Percentiles rank a stretch among this genome's conserved stretches.
These are phyloP conservation scores for Rhodotorula sp. DNA, from an alignment of 1,284 basidiomycete species.

Conservation along the genomic window DNA sequence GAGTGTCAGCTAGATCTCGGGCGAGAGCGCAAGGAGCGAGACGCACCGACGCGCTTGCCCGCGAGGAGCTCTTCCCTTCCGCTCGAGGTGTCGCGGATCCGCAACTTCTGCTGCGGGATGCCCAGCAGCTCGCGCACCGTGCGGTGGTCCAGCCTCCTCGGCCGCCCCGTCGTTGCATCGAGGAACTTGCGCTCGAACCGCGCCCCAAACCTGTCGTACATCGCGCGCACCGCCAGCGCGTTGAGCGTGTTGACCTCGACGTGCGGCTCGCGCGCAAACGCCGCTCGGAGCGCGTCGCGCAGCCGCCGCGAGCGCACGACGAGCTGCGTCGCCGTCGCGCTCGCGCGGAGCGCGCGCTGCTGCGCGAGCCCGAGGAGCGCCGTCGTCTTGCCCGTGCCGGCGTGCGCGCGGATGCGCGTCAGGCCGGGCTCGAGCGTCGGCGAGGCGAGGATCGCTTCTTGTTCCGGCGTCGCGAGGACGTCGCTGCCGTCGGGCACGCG, in stretches of 20 bases:
- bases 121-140: neutral
- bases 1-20: too few relatives aligned
- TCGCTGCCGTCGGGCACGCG: neutral
- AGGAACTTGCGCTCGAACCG: neutral
- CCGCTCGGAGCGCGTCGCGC: neutral
- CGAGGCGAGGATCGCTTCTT: neutral
- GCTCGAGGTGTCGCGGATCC: neutral
- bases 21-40: neutral
- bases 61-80: neutral
- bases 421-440: neutral
- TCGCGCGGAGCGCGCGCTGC: neutral
- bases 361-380: constrained; percentile 2
- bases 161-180: neutral
- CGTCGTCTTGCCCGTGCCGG: constrained; percentile 18
- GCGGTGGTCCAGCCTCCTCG: neutral
- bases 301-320: neutral
- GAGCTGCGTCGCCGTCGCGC: neutral
- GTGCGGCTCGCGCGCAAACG: neutral
- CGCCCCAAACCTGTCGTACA: neutral
- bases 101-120: neutral
- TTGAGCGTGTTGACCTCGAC: neutral
- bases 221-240: neutral
- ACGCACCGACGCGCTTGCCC: neutral
- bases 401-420: neutral
- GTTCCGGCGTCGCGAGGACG: constrained; percentile 3